Conservation (phyloP, 2,329 filamentous ascomycete species). For the Anthostomella pinea region DNA sequence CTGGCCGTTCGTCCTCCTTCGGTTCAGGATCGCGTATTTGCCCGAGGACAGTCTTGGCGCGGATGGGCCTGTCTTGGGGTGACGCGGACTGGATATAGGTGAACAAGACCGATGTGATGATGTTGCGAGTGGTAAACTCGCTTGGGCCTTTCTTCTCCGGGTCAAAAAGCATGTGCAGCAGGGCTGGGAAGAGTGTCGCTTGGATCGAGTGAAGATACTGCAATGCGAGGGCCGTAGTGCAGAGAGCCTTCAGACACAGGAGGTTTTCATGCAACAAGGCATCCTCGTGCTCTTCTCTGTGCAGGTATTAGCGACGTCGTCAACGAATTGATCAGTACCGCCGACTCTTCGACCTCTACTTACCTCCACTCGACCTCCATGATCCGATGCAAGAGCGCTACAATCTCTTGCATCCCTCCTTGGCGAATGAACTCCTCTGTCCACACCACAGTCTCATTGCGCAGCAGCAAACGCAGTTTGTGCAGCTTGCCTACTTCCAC, state of each 20-base stretch:
- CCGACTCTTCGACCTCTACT: constrained; percentile 32
- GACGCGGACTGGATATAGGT: constrained; percentile 75
- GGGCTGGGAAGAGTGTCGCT: constrained; percentile 75
- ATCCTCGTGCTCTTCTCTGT: constrained; percentile 92
- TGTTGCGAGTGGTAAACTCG: constrained; percentile 89
- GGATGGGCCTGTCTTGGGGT: constrained; percentile 58
- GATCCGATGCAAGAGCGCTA: constrained; percentile 82
- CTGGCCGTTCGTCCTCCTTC: constrained; percentile 70
- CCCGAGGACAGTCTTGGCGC: constrained; percentile 70
- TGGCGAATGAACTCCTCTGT: constrained; percentile 87
- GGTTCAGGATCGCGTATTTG: constrained; percentile 80
- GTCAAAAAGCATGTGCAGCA: constrained; percentile 88
- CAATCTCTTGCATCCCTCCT: constrained; percentile 89
- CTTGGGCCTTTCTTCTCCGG: constrained; percentile 97
- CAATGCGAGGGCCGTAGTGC: constrained; percentile 84
- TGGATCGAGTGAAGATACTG: constrained; percentile 80
- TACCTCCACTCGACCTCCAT: constrained; percentile 96
- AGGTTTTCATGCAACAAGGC: constrained; percentile 87
- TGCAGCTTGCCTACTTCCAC: constrained; percentile 95
- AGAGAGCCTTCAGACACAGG: constrained; percentile 89
- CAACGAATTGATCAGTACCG: background rate
- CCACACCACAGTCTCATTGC: constrained; percentile 95
- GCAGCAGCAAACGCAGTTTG: constrained; percentile 82
- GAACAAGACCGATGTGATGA: constrained; percentile 86
- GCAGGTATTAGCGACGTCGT: constrained; percentile 25